Base-by-base conservation (phyloP, 371 early-diverging fungal species). In the Syncephalastrum racemosum region DNA sequence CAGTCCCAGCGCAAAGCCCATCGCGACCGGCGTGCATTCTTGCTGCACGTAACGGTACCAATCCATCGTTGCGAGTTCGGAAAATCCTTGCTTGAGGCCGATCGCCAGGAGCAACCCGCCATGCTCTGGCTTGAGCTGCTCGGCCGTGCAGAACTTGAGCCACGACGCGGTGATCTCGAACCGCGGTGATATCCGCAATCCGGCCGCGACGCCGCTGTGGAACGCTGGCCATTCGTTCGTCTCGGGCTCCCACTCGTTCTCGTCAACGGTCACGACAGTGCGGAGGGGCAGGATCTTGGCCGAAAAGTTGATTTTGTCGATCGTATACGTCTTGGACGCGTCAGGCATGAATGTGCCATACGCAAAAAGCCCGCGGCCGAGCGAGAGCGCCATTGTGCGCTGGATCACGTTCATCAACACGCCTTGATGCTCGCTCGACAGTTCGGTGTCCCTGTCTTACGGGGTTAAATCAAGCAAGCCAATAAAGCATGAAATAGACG, bases 121-220 rank as follows among this genome's bases (percentile, higher is more conserved):
- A 59, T 94, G 90, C 6, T 77, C 60, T 31, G 81, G 58, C 2
- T 73, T 64, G 19, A 81, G 63, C 51, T 80, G 73, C 0, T 68
- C 61, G 4, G 87, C 87, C 57, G 88, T 90, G 60, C 84, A 85
- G 8, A 82, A 67, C 14, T 44, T 48, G 47, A 96, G 89, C 96
- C 96, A 96, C 5, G 89, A 84, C 8, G 79, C 80, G 14, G 75
- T 79, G 7, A 91, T 71, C 7, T 73, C 73, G 53, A 79, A 73
- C 14, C 77, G 76, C 0, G 83, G 77, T 1, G 83, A 78, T 1
- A 95, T 81, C 5, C 86, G 73, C 4, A 95, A 74, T 4, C 89
- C 94, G 1, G 89, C 80, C 16, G 93, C 88, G 0, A 91, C 93
- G 0, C 95, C 96, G 49, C 87, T 84, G 66, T 96, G 94, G 59